Evolutionary conservation across 257 asterid genomes (phyloP), one percentile per base, ranked within the genome.

Genomic region (Echites panduratus): DNA sequence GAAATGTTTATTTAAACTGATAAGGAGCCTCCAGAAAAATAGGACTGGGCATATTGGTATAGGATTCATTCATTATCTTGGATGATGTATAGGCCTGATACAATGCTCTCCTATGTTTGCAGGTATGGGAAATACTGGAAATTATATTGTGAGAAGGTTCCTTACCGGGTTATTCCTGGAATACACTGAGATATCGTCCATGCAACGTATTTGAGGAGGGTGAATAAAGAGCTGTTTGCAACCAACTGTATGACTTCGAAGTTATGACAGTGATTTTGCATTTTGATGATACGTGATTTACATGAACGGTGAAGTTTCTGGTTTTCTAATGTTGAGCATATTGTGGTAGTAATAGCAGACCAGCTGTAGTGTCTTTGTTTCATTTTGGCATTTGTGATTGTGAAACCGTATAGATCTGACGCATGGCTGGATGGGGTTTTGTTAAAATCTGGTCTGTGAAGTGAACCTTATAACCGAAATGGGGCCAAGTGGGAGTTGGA

Each of bases 101-200:
- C 0, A 13, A 26, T 19, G 54, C 19, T 13, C 13, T 72, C 38
- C 48, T 70, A 71, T 58, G 71, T 41, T 50, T 79, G 80, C 90
- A 93, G 98, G 94, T 91, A 93, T 44, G 96, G 96, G 69, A 93
- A 89, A 83, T 89, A 87, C 80, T 93, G 98, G 98, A 93, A 93
- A 80, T 49, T 84, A 71, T 93, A 91, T 58, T 93, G 98, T 19
- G 98, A 91, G 66, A 91, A 88, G 91, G 96, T 91, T 35, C 92
- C 94, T 4, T 84, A 83, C 86, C 79, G 89, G 78, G 61, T 93
- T 19, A 40, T 93, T 16, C 96, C 97, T 12, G 94, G 98, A 50
- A 77, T 93, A 67, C 89, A 89, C 85, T 93, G 84, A 85, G 77
- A 16, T n/a, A 12, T 71, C 57, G 72, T 32, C 59, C 24, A 5